Evolutionary conservation across 148 eudicot genomes (phyloP).

Genomic region (Camellia japonica): DNA sequence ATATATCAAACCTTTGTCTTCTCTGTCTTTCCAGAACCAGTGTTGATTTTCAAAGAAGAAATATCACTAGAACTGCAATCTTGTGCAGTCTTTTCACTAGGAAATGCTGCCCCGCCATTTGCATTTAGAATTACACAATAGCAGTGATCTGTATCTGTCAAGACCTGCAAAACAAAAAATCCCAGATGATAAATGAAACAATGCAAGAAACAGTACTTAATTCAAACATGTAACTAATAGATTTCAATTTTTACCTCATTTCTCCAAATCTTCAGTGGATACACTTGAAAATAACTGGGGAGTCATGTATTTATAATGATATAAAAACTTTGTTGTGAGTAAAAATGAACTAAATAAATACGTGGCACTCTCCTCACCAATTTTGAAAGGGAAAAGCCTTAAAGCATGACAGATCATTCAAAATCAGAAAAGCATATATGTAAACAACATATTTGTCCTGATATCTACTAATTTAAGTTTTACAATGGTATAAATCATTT

Average conservation of each 20-base stretch:
- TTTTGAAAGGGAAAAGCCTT: background rate
- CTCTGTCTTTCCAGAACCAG: slow-evolving; percentile 34
- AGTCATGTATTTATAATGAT: background rate
- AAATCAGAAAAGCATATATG: slow-evolving; percentile 1
- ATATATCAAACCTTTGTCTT: slow-evolving; percentile 61
- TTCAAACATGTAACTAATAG: background rate
- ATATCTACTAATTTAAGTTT: background rate
- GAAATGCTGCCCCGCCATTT: slow-evolving; percentile 90
- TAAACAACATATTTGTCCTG: background rate
- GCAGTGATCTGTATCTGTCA: slow-evolving; percentile 94
- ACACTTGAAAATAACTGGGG: background rate
- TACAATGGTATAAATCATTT: background rate
- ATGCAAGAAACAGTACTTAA: background rate
- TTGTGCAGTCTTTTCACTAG: slow-evolving; percentile 42
- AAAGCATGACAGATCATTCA: background rate
- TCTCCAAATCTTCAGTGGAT: background rate
- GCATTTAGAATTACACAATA: slow-evolving; percentile 96
- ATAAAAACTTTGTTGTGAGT: background rate
- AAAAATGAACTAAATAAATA: background rate
- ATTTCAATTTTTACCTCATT: background rate
- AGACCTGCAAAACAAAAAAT: slow-evolving; percentile 55
- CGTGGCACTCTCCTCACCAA: background rate
- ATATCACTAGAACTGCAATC: slow-evolving; percentile 34
- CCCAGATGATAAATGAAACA: background rate
- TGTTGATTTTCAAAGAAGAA: slow-evolving; percentile 32